Conservation (phyloP, 2,329 filamentous ascomycete species). For the Acephala macrosclerotiorum region DNA sequence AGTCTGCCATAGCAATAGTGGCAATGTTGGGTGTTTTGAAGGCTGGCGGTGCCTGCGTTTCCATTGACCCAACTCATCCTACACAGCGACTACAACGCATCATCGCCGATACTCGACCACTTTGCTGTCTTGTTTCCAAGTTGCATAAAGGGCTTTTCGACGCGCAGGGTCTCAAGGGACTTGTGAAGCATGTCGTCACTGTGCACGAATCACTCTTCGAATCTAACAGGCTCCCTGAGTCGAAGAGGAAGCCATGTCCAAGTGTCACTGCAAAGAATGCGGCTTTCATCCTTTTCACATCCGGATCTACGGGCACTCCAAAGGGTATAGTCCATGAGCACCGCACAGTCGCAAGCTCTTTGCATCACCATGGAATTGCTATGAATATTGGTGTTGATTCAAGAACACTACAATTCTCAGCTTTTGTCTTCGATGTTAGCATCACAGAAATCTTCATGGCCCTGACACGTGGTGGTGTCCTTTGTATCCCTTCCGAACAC, state of each 20-base stretch:
- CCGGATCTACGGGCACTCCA: conserved; percentile 42
- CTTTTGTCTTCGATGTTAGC: conserved; percentile 34
- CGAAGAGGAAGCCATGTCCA: neutral
- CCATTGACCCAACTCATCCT: conserved; percentile 34
- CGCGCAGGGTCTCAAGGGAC: neutral
- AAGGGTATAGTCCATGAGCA: conserved; percentile 34
- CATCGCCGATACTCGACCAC: neutral
- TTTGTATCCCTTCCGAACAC: conserved; percentile 36
- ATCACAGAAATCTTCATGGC: conserved; percentile 34
- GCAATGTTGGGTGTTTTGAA: conserved; percentile 40
- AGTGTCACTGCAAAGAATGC: neutral
- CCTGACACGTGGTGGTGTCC: conserved; percentile 30
- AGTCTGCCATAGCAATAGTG: conserved; percentile 36
- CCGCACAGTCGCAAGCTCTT: conserved; percentile 22
- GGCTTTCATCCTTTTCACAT: conserved; percentile 29
- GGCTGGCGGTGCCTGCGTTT: conserved; percentile 40
- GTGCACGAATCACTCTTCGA: neutral
- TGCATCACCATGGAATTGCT: conserved; percentile 15
- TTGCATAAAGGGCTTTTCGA: neutral
- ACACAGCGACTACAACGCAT: conserved; percentile 5
- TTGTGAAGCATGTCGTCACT: neutral
- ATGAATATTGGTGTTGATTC: conserved; percentile 13
- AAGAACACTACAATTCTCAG: conserved; percentile 31
- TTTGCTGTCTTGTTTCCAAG: neutral
- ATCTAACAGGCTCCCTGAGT: neutral